phyloP scores from a whole-genome alignment of 768 basidiomycete species.

The Collybiopsis confluens region DNA sequence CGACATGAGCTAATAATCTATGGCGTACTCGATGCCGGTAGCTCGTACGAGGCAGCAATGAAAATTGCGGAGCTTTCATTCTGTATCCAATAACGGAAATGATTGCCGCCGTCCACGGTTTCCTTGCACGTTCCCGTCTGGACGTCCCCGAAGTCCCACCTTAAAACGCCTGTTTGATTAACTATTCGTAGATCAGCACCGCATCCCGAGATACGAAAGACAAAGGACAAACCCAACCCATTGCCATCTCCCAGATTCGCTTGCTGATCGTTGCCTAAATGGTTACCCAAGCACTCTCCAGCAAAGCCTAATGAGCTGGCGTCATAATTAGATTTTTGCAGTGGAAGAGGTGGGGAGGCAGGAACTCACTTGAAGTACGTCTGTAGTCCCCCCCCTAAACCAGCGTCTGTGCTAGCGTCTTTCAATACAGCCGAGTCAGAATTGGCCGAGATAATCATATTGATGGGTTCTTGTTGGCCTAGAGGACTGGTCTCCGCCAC shows the following conservation, averaged over 20 bases:
- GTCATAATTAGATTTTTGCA: not conserved
- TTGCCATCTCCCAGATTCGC: slow-evolving; percentile 84
- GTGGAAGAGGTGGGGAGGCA: not conserved
- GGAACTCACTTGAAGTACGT: slow-evolving; percentile 76
- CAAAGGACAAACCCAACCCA: slow-evolving; percentile 50
- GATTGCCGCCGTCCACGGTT: slow-evolving; percentile 81
- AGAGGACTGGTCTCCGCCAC: slow-evolving; percentile 55
- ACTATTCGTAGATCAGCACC: too few species aligned
- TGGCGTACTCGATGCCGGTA: slow-evolving; percentile 50
- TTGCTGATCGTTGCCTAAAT: slow-evolving; percentile 59
- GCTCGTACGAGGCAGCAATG: slow-evolving; percentile 72
- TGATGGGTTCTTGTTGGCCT: slow-evolving; percentile 85
- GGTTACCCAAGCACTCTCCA: slow-evolving; percentile 82
- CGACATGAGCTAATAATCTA: not conserved
- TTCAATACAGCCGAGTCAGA: slow-evolving; percentile 70
- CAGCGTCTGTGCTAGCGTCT: slow-evolving; percentile 42
- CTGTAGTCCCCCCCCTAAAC: slow-evolving; percentile 64
- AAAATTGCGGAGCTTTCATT: slow-evolving; percentile 62
- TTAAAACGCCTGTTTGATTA: slow-evolving; percentile 77
- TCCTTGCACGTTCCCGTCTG: slow-evolving; percentile 80
- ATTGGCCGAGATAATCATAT: slow-evolving; percentile 71
- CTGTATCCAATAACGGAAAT: slow-evolving; percentile 88
- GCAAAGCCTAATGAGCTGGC: slow-evolving; percentile 67
- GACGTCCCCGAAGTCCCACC: slow-evolving; percentile 81
- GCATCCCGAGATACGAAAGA: not conserved